Base-by-base conservation (phyloP, 768 basidiomycete species). In the Podaxis sp. region DNA sequence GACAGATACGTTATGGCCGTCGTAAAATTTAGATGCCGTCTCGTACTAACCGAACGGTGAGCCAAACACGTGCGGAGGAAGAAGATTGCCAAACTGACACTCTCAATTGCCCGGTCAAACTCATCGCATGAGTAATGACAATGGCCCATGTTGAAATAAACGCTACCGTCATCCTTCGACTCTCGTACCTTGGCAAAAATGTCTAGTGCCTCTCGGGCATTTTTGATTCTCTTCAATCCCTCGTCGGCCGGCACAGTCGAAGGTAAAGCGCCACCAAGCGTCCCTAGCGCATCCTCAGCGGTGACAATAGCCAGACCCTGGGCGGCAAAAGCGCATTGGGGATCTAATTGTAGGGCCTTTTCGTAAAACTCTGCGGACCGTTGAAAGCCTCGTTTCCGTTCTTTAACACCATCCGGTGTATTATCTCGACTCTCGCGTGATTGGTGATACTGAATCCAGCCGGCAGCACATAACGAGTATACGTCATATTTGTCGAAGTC, bases 101-200 rank as follows among this genome's bases (percentile, higher is more conserved):
- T 91, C 73, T 99, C 95, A 63, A 98, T 95, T 1, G 97, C 96
- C 52, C 91, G 82, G 64, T 98, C 96, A 70, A 89, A 97, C 70
- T 99, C 96, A 61, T 97, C 96, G 54, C 93, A 81, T 18, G 86
- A 83, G 69, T 93, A 96, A 70, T 95, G 91, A 67, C 95, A 97
- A 68, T 98, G 97, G 0, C 95, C 97, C 80, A 98, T 95, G 71
- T 99, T 99, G 68, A 93, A 79, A 69, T 95, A 94, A 3, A 97
- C 94, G 61, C 90, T 90, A 5, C 91, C 93, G 60, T 83, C 81
- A 61, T 85, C 83, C 56, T 94, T 74, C 1, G 87, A 89, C 75
- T 98, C 97, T 57, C 93, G 82, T 55, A 98, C 89, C 73, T 96
- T 93, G 2, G 87, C 89, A 68, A 99, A 93, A 37, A 96, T 82